A percentile compares a stretch with the other conserved stretches of the same genome.
phyloP scores from a whole-genome alignment of 805 yeast species.

The Tetrapisispora namnaoensis region DNA sequence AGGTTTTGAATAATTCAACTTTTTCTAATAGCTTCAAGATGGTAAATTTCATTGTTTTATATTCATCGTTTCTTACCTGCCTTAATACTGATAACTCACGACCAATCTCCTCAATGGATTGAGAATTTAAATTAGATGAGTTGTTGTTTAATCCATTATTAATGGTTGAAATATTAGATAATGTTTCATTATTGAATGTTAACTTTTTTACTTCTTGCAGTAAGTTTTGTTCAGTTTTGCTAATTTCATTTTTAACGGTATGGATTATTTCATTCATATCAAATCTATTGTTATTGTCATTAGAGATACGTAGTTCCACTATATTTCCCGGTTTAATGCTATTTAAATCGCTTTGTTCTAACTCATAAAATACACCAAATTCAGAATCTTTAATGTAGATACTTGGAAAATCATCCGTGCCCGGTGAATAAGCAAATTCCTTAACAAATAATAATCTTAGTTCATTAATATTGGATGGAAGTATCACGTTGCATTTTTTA shows the following conservation, averaged over 20 bases:
- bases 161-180: background rate
- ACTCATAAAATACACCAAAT: constrained; percentile 59
- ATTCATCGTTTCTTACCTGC: constrained; percentile 43
- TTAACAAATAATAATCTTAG: constrained; percentile 72
- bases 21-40: constrained; percentile 37
- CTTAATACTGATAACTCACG: constrained; percentile 51
- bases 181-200: background rate
- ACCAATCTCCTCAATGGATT: constrained; percentile 34
- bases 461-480: constrained; percentile 32
- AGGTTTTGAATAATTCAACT: constrained; percentile 42
- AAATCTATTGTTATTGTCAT: background rate
- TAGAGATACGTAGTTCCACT: constrained; percentile 31
- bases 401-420: constrained; percentile 62
- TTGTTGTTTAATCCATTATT: background rate
- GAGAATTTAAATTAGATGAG: background rate
- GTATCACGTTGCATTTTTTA: constrained; percentile 37
- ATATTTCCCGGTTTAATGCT: constrained; percentile 55
- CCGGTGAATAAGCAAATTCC: constrained; percentile 76
- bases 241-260: constrained; percentile 9
- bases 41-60: constrained; percentile 33
- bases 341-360: constrained; percentile 56
- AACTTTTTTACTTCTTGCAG: constrained; percentile 7
- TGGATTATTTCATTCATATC: constrained; percentile 6
- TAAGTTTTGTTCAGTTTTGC: constrained; percentile 8
- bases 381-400: constrained; percentile 59